phyloP scores from a whole-genome alignment of 495 filamentous ascomycete species.

The Cercophora newfieldiana region DNA sequence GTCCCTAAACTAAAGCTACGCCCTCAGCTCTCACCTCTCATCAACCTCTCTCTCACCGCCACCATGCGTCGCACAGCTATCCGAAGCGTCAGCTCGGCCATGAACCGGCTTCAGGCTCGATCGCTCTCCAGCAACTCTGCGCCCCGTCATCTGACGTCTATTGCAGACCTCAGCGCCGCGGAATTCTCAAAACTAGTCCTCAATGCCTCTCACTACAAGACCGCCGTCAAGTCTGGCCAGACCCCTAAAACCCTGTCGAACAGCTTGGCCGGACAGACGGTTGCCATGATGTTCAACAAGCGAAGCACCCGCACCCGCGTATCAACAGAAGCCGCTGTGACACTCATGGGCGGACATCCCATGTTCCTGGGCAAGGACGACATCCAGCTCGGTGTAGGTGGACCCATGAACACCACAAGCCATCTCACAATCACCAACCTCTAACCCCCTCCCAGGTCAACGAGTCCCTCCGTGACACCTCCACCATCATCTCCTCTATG shows the following conservation, averaged over 20 bases:
- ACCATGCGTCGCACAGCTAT: constrained; percentile 28
- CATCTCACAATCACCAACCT: background rate
- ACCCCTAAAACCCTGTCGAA: constrained; percentile 53
- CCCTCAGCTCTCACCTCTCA: background rate
- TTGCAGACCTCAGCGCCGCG: constrained; percentile 74
- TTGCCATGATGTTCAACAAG: constrained; percentile 96
- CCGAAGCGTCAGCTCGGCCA: constrained; percentile 28
- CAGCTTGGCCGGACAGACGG: constrained; percentile 66
- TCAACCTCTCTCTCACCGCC: constrained; percentile 12
- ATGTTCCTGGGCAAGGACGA: constrained; percentile 96
- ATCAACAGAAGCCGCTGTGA: constrained; percentile 85
- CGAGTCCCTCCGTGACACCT: constrained; percentile 86
- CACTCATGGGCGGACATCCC: constrained; percentile 81
- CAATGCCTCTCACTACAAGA: constrained; percentile 76
- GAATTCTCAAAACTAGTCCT: constrained; percentile 81
- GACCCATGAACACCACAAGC: background rate
- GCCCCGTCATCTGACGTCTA: constrained; percentile 85
- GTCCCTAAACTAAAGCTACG: background rate
- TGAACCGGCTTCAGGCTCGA: constrained; percentile 28
- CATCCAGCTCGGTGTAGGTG: constrained; percentile 84
- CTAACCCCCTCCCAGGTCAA: constrained; percentile 59
- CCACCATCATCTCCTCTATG: constrained; percentile 90
- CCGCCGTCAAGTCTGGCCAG: constrained; percentile 64
- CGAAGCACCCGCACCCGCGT: constrained; percentile 89
- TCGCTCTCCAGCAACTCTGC: constrained; percentile 36